phyloP scores from a whole-genome alignment of 2,329 filamentous ascomycete genomes.

The Alternaria sp. region DNA sequence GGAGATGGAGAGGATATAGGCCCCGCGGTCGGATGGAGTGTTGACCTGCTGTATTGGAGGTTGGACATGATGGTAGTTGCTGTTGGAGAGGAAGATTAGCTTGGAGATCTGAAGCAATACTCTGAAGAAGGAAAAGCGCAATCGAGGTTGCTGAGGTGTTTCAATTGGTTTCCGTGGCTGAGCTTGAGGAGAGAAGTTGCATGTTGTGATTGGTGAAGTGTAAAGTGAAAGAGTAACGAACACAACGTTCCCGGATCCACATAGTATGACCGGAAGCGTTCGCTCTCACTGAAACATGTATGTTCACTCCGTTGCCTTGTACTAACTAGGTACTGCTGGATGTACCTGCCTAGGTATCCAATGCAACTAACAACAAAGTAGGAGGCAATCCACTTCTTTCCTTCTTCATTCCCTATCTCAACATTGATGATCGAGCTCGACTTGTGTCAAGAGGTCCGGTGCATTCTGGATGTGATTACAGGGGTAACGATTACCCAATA shows the following conservation, averaged over 20 bases:
- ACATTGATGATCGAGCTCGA: neutral
- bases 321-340: neutral
- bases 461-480: neutral
- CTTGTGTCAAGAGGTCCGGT: neutral
- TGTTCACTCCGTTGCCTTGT: neutral
- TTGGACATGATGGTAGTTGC: neutral
- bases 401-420: neutral
- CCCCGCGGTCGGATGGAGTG: neutral
- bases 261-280: neutral
- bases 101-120: neutral
- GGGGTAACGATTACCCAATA: neutral
- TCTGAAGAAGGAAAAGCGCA: neutral
- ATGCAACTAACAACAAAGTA: neutral
- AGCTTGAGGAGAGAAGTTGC: neutral
- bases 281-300: neutral
- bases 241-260: neutral
- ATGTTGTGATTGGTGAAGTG: neutral
- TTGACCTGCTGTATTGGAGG: neutral
- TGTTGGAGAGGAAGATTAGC: neutral
- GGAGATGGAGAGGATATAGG: too few species aligned
- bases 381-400: neutral
- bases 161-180: neutral
- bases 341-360: neutral
- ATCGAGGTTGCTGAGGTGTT: neutral
- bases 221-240: neutral